Base-by-base conservation (phyloP, 352 stramenopile species). In the Peronospora farinosa region DNA sequence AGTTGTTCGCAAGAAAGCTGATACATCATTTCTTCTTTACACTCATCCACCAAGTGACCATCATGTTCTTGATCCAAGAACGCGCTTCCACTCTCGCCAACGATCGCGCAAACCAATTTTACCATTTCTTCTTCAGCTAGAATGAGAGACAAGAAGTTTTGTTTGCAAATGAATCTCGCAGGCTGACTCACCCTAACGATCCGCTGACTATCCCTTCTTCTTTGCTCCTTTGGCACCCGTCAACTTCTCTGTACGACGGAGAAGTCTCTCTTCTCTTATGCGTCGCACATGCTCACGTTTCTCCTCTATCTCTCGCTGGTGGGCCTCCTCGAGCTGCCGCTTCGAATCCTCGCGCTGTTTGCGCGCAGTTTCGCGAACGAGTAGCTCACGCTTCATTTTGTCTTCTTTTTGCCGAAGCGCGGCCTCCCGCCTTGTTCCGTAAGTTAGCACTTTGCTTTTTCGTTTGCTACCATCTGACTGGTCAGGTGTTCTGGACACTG, bases 321-420 rank as follows among this genome's bases (percentile, higher is more conserved):
- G 76, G 2, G 57, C 67, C 41, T 83, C 69, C 42, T 88, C 77
- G 6, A 88, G 60, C 50, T 88, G 65, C 37, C 74, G 72, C 21
- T 72, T 69, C 1, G 74, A 61, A 16, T 85, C 67, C 38, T 90
- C 77, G 13, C 77, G 74, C 46, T 85, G 69, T 39, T 88, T 87
- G 28, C 74, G 69, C 2, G 72, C 79, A 21, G 71, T 56, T 30
- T 88, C 76, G 2, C 76, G 79, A 2, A 67, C 75, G 9, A 71
- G 72, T 25, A 86, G 53, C 32, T 86, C 76, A 13, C 79, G 72
- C 37, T 69, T 65, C 19, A 67, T 80, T 44, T 83, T 87, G n/a
- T 88, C 75, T 30, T 87, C 72, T 44, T 77, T 81, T 11, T 84
- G 54, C 45, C 86, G 87, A n/a, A 71, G 65, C 2, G 74, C 71